A percentile compares a stretch with the other conserved stretches of the same genome.
Evolutionary conservation across 306 rosid genomes (phyloP).

Genomic region (Trifolium subterraneum): DNA sequence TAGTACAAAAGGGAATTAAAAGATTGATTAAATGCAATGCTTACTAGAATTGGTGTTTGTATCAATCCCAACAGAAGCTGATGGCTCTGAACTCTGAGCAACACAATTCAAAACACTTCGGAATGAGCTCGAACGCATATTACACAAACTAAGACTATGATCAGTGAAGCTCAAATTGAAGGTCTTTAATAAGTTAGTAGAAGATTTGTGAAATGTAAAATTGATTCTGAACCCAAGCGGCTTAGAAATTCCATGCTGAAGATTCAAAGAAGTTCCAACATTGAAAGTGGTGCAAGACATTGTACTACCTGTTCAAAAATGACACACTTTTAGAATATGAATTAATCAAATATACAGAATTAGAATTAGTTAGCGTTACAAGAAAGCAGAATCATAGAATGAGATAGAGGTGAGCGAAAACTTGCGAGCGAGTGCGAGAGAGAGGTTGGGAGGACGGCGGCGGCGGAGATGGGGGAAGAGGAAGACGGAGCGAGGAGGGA

Average conservation of each 20-base stretch:
- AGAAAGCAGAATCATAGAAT: not conserved
- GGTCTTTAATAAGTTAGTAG: slow-evolving; percentile 32
- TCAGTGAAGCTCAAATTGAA: slow-evolving; percentile 30
- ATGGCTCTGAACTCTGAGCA: slow-evolving; percentile 36
- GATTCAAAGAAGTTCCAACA: slow-evolving; percentile 47
- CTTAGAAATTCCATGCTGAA: slow-evolving; percentile 39
- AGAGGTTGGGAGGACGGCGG: too few species aligned
- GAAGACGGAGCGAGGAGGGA: too few species aligned
- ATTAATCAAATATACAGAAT: not conserved
- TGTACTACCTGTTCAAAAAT: slow-evolving; percentile 23
- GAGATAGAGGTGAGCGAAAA: not conserved
- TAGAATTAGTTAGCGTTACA: not conserved
- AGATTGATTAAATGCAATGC: slow-evolving; percentile 15
- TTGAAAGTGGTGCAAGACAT: slow-evolving; percentile 57
- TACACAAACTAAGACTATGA: slow-evolving; percentile 1
- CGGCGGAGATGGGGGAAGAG: too few species aligned
- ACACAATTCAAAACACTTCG: slow-evolving; percentile 31
- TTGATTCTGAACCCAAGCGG: slow-evolving; percentile 25
- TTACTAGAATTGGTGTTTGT: slow-evolving; percentile 40
- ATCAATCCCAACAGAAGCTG: slow-evolving; percentile 37
- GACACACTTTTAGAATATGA: slow-evolving; percentile 10
- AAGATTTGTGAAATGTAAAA: slow-evolving; percentile 30
- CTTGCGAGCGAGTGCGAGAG: too few species aligned
- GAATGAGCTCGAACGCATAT: slow-evolving; percentile 19
- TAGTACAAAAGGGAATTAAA: not conserved